Percentiles rank a stretch among this genome's conserved stretches.
phyloP scores from a whole-genome alignment of 441 rosid genomes.

The Adansonia madagascariensis region DNA sequence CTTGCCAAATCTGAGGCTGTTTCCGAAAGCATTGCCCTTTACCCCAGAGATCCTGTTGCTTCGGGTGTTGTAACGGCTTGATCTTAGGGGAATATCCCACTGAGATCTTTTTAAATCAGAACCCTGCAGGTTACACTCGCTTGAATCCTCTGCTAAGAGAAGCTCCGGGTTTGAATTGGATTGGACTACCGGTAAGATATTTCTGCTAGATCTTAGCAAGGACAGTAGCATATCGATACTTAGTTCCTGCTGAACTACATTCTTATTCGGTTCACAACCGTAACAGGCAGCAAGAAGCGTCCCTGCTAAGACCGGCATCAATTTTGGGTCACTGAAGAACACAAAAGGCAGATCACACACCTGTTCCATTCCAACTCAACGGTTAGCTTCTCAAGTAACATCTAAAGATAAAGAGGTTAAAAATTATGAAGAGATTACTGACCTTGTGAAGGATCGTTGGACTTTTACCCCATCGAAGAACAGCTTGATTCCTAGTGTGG shows the following conservation, averaged over 20 bases:
- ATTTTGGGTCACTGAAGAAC: slow-evolving; percentile 73
- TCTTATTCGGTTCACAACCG: slow-evolving; percentile 72
- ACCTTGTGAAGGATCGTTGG: slow-evolving; percentile 90
- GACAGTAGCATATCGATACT: slow-evolving; percentile 77
- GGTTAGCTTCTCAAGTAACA: slow-evolving; percentile 32
- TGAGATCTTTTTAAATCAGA: slow-evolving; percentile 48
- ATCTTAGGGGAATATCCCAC: slow-evolving; percentile 41
- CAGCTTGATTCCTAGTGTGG: slow-evolving; percentile 76
- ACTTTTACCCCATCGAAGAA: slow-evolving; percentile 84
- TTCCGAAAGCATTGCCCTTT: slow-evolving; percentile 45
- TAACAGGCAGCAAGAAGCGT: slow-evolving; percentile 71
- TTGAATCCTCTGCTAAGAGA: slow-evolving; percentile 40
- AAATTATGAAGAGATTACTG: slow-evolving; percentile 27
- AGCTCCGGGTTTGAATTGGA: slow-evolving; percentile 38
- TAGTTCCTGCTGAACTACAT: slow-evolving; percentile 71
- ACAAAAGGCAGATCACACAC: slow-evolving; percentile 81
- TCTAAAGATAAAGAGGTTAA: neutral
- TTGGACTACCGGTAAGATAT: slow-evolving; percentile 33
- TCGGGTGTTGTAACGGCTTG: slow-evolving; percentile 45
- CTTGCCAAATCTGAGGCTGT: slow-evolving; percentile 48
- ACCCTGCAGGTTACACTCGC: slow-evolving; percentile 47
- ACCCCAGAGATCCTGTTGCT: slow-evolving; percentile 40
- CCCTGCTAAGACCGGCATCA: slow-evolving; percentile 75
- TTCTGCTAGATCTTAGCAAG: slow-evolving; percentile 65
- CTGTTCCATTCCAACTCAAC: slow-evolving; percentile 43